Percentiles rank a stretch among this genome's conserved stretches.
These are phyloP conservation scores for Colletotrichum chlorophyti DNA, from an alignment of 2,329 filamentous ascomycete species.

Conservation along the genomic window DNA sequence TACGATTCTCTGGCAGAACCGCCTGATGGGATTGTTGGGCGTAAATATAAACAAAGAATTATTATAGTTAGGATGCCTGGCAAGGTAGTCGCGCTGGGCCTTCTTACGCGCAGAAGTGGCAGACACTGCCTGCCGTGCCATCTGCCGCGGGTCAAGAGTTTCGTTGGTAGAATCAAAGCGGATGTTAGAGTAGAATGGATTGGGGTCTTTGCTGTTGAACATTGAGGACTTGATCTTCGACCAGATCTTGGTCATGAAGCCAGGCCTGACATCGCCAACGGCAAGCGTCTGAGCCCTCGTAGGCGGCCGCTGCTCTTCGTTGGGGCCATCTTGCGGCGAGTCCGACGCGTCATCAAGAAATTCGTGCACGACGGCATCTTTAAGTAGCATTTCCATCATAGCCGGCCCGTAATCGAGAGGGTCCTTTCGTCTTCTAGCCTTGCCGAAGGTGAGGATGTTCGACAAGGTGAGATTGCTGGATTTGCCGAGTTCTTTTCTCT, in stretches of 20 bases:
- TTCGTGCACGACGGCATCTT: conserved; percentile 92
- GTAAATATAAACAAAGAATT: conserved; percentile 88
- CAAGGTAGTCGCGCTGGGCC: conserved; percentile 89
- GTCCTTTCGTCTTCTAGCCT: conserved; percentile 71
- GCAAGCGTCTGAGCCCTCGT: conserved; percentile 38
- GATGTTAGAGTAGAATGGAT: conserved; percentile 88
- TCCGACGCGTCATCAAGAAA: conserved; percentile 82
- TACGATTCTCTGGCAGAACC: conserved; percentile 86
- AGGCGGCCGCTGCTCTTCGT: conserved; percentile 42
- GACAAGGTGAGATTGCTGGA: conserved; percentile 79
- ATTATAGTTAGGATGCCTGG: conserved; percentile 89
- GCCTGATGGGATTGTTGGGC: conserved; percentile 78
- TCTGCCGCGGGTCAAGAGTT: conserved; percentile 80
- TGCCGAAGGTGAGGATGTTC: conserved; percentile 70
- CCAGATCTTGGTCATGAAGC: conserved; percentile 67
- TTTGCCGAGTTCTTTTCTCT: conserved; percentile 83
- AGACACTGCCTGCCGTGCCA: conserved; percentile 89
- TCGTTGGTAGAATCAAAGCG: conserved; percentile 77
- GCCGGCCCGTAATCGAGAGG: conserved; percentile 91
- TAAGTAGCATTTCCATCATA: conserved; percentile 94
- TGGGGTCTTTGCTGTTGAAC: conserved; percentile 76
- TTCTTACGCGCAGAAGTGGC: conserved; percentile 83
- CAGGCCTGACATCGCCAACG: conserved; percentile 58
- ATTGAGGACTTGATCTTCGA: conserved; percentile 61
- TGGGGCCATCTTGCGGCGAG: conserved; percentile 43